Percentiles rank a stretch among this genome's conserved stretches.
phyloP scores from a whole-genome alignment of 352 stramenopile species.

The Blastocystis sp. region DNA sequence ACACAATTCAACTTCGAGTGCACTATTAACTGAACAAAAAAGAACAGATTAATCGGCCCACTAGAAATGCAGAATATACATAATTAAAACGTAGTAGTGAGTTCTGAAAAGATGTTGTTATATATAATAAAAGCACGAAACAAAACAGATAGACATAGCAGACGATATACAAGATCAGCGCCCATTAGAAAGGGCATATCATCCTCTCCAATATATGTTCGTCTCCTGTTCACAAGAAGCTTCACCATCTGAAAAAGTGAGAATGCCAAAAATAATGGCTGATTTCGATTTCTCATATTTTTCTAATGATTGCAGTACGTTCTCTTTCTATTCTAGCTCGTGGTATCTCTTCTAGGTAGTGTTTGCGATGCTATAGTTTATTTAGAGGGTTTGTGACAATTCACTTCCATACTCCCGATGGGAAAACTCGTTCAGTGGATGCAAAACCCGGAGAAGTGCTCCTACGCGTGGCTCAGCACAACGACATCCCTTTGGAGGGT shows the following conservation, averaged over 20 bases:
- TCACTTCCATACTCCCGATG: conserved; percentile 42
- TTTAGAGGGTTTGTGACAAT: conserved; percentile 14
- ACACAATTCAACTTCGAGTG: background rate
- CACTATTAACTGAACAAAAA: background rate
- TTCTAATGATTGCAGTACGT: background rate
- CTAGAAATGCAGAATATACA: background rate
- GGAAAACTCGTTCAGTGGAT: conserved; percentile 33
- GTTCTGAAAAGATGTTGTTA: background rate
- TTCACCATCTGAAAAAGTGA: background rate
- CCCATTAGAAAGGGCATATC: conserved; percentile 5
- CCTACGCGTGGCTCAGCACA: conserved; percentile 28
- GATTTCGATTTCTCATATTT: background rate
- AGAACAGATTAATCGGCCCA: background rate
- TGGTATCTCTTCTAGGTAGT: background rate
- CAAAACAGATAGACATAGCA: background rate
- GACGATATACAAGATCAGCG: background rate
- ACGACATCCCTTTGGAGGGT: conserved; percentile 49
- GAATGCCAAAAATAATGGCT: background rate
- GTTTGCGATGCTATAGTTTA: background rate
- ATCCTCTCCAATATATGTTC: background rate
- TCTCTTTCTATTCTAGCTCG: background rate
- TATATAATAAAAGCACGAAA: background rate
- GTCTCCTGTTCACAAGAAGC: background rate
- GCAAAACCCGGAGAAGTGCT: conserved; percentile 40
- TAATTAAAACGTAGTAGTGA: background rate